Conservation (phyloP, 148 eudicot genomes). For the Rhododendron mucronatum region DNA sequence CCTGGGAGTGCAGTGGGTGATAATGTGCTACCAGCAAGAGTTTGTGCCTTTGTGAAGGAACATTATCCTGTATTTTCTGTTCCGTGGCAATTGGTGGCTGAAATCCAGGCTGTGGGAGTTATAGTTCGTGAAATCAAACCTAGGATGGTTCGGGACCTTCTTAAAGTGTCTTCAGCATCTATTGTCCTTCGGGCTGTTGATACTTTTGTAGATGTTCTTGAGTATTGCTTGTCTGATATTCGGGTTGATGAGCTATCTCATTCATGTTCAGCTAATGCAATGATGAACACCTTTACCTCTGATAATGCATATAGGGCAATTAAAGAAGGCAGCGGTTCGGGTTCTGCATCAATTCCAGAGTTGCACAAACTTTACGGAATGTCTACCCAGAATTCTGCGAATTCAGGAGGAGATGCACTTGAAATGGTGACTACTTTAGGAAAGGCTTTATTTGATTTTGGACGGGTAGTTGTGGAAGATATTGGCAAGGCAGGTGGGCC, state of each 20-base stretch:
- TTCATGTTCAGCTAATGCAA: slow-evolving; percentile 22
- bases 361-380: slow-evolving; percentile 51
- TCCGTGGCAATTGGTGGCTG: slow-evolving; percentile 95
- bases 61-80: slow-evolving; percentile 98
- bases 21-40: slow-evolving; percentile 81
- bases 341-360: slow-evolving; percentile 35
- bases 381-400: slow-evolving; percentile 40
- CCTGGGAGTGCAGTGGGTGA: slow-evolving; percentile 75
- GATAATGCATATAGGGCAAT: slow-evolving; percentile 19
- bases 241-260: slow-evolving; percentile 36
- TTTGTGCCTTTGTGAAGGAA: slow-evolving; percentile 94
- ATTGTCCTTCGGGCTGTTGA: slow-evolving; percentile 62
- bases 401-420: slow-evolving; percentile 88
- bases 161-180: slow-evolving; percentile 68
- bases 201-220: slow-evolving; percentile 87
- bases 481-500: slow-evolving; percentile 79
- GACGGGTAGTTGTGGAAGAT: slow-evolving; percentile 96
- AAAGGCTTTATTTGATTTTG: slow-evolving; percentile 84
- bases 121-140: slow-evolving; percentile 89
- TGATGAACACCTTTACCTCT: slow-evolving; percentile 23
- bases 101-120: slow-evolving; percentile 79
- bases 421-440: slow-evolving; percentile 88
- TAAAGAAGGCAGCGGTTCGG: slow-evolving; percentile 32
- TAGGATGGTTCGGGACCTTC: slow-evolving; percentile 97
- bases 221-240: slow-evolving; percentile 91